Base-by-base conservation (phyloP, 208 protist genomes). In the Phytomonas sp. region DNA sequence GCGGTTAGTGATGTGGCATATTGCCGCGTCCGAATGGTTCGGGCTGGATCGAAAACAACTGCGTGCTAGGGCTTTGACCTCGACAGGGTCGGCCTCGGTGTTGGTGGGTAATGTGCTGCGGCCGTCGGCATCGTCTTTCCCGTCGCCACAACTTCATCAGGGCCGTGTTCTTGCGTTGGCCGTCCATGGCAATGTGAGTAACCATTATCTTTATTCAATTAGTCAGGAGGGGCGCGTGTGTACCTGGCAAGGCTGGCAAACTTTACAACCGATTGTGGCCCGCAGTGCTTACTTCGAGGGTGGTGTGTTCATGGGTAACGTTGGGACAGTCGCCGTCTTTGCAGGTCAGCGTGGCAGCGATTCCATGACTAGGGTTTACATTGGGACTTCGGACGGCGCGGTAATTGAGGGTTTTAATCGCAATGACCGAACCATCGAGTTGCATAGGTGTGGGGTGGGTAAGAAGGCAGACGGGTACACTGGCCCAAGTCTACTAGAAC, bases 161-260 rank as follows among this genome's bases (percentile, higher is more conserved):
- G 66, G 69, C 4, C 75, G 75, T 23, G 76, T 90, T 37, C 72
- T 94, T 77, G 65, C 62, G 15, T 51, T 94, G 28, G 76, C 76
- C n/a, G 71, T 94, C 6, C 77, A 81, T 61, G 88, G 88, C 13
- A 84, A 91, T 61, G 61, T 62, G 34, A 89, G 71, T 71, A 76
- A 74, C 32, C 83, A 91, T 63, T 84, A 87, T 70, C 75, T 91
- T 5, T 85, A 87, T 77, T 84, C 82, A 23, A 71, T 94, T 26
- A 86, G 85, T 60, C 73, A 87, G 60, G 85, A 94, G 30, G 88
- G 85, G 2, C 74, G 79, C 29, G 82, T 94, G 26, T 88, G 83
- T 71, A 85, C 81, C 66, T 94, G 85, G 88, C 23, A 72, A 9
- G 70, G 74, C 31, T 74, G 68, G 67, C 72, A 83, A 67, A 70